Percentiles rank a stretch among this genome's conserved stretches.
Evolutionary conservation across 768 basidiomycete species (phyloP).

Genomic region (Fomitopsis pulvina): DNA sequence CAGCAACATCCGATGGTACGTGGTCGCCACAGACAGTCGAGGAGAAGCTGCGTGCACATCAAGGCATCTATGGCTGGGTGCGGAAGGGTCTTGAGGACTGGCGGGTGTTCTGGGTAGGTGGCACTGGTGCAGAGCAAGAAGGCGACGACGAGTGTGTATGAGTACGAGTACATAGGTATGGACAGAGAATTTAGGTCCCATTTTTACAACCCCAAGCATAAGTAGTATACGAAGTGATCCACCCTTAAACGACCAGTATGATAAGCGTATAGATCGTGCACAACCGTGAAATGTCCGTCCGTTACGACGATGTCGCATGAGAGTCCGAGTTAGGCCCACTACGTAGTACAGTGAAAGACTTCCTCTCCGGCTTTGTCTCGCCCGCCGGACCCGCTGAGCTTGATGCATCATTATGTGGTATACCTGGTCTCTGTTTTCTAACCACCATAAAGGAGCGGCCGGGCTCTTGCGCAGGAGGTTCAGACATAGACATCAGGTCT

Average conservation of each 20-base stretch:
- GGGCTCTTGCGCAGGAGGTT: conserved; percentile 10
- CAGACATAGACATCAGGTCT: conserved; percentile 24
- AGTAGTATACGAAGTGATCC: background rate
- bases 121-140: conserved; percentile 30
- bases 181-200: background rate
- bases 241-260: conserved; percentile 1
- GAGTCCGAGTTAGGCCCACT: conserved; percentile 22
- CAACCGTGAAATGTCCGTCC: background rate
- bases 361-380: conserved; percentile 9
- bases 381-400: conserved; percentile 2
- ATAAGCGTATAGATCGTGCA: conserved; percentile 1
- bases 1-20: conserved; percentile 41
- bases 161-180: conserved; percentile 5
- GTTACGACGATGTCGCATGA: conserved; percentile 2
- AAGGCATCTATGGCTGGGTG: conserved; percentile 77
- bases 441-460: conserved; percentile 30
- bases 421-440: conserved; percentile 20
- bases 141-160: conserved; percentile 23
- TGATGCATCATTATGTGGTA: conserved; percentile 5
- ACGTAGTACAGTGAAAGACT: conserved; percentile 24
- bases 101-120: conserved; percentile 80
- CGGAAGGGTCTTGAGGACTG: conserved; percentile 69
- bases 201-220: background rate
- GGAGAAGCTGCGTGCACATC: conserved; percentile 38
- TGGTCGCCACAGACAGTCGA: conserved; percentile 46